Base-by-base conservation (phyloP, 2,329 filamentous ascomycete genomes). In the Alternaria gansuensis region DNA sequence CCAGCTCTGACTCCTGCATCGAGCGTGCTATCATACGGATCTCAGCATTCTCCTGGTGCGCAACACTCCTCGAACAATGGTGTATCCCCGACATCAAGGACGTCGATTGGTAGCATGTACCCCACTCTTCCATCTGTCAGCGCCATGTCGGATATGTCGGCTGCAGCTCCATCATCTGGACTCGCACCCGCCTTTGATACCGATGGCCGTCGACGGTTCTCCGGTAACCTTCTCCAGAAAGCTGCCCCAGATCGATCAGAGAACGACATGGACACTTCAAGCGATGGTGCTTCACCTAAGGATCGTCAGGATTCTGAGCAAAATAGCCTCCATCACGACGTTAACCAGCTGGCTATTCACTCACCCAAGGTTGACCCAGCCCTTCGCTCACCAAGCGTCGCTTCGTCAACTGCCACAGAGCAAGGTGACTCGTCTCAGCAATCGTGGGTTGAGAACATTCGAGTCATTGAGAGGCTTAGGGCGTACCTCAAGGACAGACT, bases 1-100 rank as follows among this genome's bases (percentile, higher is more conserved):
- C 90, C 91, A 9, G 90, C 90, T 9, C 84, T 92, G 63, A 93
- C 90, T 3, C 91, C 90, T 7, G 88, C 90, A 0, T 91, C 89
- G 10, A 91, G 88, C 75, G 85, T 87, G 54, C 83, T 92, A 73
- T 93, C 90, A 0, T 93, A 93, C 79, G 88, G 87, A 37, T 92
- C 90, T 10, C 88, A 88, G 46, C 90, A 93, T 75, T 93, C 90
- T 6, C 90, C 90, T 65, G 87, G 88, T 28, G 91, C 89, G n/a
- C 83, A 37, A 75, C 77, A 51, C 51, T 57, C 54, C 7, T 40
- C 37, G 8, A 80, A 82, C 58, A 88, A 40, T 17, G 57, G 84
- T 73, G 83, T 92, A 75, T 91, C 89, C 50, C 89, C 89, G 1
- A 82, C 85, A 43, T 86, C 85, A 11, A 85, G 88, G 39, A 63